Percentiles rank a stretch among this genome's conserved stretches.
phyloP scores from a whole-genome alignment of 371 early-diverging fungal species.

The Rhizopus sp. region DNA sequence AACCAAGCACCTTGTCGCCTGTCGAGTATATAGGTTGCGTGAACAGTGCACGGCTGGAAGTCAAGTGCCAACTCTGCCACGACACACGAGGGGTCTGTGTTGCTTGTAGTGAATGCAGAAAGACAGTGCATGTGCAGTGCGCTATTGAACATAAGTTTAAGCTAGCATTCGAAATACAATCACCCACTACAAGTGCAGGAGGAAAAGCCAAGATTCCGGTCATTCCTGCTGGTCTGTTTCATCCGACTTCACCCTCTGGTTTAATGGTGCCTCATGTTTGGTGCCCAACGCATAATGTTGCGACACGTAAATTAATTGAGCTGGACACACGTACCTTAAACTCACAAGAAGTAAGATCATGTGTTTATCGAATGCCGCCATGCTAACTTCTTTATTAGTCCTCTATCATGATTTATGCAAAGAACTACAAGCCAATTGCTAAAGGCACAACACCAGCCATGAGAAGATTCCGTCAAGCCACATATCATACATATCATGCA shows the following conservation, averaged over 20 bases:
- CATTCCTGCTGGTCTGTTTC: constrained; percentile 31
- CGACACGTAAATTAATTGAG: constrained; percentile 16
- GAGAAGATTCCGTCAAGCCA: constrained; percentile 22
- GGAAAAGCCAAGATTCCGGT: constrained; percentile 16
- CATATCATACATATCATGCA: not conserved
- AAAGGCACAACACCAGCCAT: constrained; percentile 40
- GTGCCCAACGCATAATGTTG: constrained; percentile 51
- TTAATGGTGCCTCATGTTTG: constrained; percentile 56
- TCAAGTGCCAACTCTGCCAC: constrained; percentile 53
- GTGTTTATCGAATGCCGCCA: not conserved
- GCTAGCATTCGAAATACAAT: constrained; percentile 50
- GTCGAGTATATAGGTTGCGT: constrained; percentile 75
- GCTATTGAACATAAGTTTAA: constrained; percentile 47
- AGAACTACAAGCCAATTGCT: constrained; percentile 31
- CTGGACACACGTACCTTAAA: constrained; percentile 18
- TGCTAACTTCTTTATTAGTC: constrained; percentile 18
- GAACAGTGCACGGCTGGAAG: constrained; percentile 63
- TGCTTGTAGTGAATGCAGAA: constrained; percentile 43
- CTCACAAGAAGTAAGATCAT: constrained; percentile 24
- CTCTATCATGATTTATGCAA: constrained; percentile 25
- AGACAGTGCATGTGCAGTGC: constrained; percentile 48
- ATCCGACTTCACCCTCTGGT: constrained; percentile 27
- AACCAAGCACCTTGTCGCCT: constrained; percentile 69
- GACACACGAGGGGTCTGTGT: constrained; percentile 43
- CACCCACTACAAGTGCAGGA: constrained; percentile 7